Evolutionary conservation across 345 rosid genomes (phyloP).

Genomic region (Hibiscus trionum): DNA sequence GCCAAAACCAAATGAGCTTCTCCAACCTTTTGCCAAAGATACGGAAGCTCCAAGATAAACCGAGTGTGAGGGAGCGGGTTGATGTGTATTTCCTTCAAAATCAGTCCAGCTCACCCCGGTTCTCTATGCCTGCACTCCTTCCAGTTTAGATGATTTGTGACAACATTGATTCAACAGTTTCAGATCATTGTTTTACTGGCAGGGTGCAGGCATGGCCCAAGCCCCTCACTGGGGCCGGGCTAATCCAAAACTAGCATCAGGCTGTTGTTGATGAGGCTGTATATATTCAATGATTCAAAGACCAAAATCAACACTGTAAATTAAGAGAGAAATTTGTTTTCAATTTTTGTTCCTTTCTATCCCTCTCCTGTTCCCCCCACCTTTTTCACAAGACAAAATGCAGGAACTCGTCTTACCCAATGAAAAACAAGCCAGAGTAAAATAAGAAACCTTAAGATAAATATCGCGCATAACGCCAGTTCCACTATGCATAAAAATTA

Average conservation of each 20-base stretch:
- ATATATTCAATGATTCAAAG: slow-evolving; percentile 11
- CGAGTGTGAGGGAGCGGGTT: slow-evolving; percentile 21
- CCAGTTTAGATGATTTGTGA: slow-evolving; percentile 21
- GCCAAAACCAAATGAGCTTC: slow-evolving; percentile 25
- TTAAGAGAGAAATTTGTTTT: not conserved
- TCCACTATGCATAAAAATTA: not conserved
- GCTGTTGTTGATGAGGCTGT: slow-evolving; percentile 61
- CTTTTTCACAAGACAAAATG: not conserved
- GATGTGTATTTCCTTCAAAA: not conserved
- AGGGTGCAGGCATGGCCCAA: slow-evolving; percentile 84
- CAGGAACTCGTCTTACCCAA: not conserved
- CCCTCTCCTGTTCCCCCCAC: not conserved
- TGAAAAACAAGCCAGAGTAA: not conserved
- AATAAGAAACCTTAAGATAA: not conserved
- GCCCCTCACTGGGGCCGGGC: slow-evolving; percentile 98
- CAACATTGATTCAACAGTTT: slow-evolving; percentile 12
- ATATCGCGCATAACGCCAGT: not conserved
- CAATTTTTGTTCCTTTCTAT: not conserved
- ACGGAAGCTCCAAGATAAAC: slow-evolving; percentile 25
- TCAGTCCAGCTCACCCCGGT: slow-evolving; percentile 32
- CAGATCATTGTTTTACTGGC: slow-evolving; percentile 27
- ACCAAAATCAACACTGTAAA: not conserved
- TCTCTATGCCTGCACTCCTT: slow-evolving; percentile 58
- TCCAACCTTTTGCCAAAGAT: slow-evolving; percentile 14
- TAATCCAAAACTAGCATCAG: slow-evolving; percentile 68